Percentiles rank a stretch among this genome's conserved stretches.
These are phyloP conservation scores for Colletotrichum eleusines DNA, from an alignment of 2,329 filamentous ascomycete genomes.

Conservation along the genomic window DNA sequence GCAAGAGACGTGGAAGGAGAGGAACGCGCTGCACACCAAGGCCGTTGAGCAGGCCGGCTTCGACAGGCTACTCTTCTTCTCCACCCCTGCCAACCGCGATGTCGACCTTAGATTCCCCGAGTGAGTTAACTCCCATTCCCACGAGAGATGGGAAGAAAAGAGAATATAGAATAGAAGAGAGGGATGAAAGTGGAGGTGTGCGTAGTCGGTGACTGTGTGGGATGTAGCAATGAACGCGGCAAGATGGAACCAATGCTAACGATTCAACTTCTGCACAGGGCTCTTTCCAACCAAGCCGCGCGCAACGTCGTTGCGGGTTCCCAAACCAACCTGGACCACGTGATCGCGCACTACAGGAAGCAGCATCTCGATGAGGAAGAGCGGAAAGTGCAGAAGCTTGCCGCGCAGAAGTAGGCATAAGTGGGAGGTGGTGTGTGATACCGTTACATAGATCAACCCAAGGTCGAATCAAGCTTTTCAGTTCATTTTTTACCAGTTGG, in stretches of 20 bases:
- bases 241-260: slow-evolving; percentile 21
- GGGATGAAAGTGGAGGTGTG: not conserved
- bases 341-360: slow-evolving; percentile 69
- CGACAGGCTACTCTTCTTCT: slow-evolving; percentile 67
- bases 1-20: slow-evolving; percentile 63
- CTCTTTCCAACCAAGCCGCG: slow-evolving; percentile 62
- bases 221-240: not conserved
- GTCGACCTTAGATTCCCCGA: slow-evolving; percentile 69
- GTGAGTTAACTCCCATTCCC: slow-evolving; percentile 55
- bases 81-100: slow-evolving; percentile 55
- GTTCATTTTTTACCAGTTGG: slow-evolving; percentile 30
- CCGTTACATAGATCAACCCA: slow-evolving; percentile 40
- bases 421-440: slow-evolving; percentile 39
- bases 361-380: slow-evolving; percentile 67
- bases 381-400: slow-evolving; percentile 61
- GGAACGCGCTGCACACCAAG: slow-evolving; percentile 65
- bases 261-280: slow-evolving; percentile 50
- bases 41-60: slow-evolving; percentile 67
- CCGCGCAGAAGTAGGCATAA: slow-evolving; percentile 37
- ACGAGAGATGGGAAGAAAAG: not conserved
- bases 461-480: slow-evolving; percentile 36
- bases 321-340: slow-evolving; percentile 65
- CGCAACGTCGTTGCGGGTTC: slow-evolving; percentile 69
- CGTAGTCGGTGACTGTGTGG: not conserved
- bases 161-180: not conserved